A percentile compares a stretch with the other conserved stretches of the same genome.
Conservation (phyloP, 2,329 filamentous ascomycete species). For the Hirsutella thompsonii region DNA sequence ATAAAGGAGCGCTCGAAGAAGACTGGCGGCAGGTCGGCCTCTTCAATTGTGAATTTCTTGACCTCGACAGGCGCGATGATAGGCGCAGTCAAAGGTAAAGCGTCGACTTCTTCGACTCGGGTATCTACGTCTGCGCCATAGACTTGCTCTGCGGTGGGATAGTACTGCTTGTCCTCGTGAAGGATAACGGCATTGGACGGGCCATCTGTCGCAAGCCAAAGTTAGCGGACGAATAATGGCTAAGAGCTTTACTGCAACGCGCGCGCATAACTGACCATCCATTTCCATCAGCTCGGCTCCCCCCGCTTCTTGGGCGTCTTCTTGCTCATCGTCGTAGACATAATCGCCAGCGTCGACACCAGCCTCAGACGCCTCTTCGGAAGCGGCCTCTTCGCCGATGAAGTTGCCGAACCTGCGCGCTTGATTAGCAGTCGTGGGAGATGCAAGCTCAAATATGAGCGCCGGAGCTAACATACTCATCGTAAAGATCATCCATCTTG, state of each 20-base stretch:
- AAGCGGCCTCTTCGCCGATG: slow-evolving; percentile 80
- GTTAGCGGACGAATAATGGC: too few relatives aligned
- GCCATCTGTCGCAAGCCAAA: slow-evolving; percentile 38
- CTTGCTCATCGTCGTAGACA: slow-evolving; percentile 66
- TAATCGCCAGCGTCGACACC: slow-evolving; percentile 64
- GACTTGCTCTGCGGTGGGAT: slow-evolving; percentile 91
- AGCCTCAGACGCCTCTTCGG: slow-evolving; percentile 73
- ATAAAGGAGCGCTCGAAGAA: slow-evolving; percentile 84
- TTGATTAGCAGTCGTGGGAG: not conserved
- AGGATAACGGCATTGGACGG: slow-evolving; percentile 95
- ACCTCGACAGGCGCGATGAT: slow-evolving; percentile 88
- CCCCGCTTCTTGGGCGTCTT: slow-evolving; percentile 50
- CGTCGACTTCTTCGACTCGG: slow-evolving; percentile 92
- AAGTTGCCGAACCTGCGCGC: slow-evolving; percentile 80
- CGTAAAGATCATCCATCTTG: slow-evolving; percentile 88
- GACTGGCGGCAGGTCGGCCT: slow-evolving; percentile 79
- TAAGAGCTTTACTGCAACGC: not conserved
- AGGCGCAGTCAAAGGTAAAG: slow-evolving; percentile 80
- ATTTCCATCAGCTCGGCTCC: slow-evolving; percentile 90
- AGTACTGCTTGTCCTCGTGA: slow-evolving; percentile 99
- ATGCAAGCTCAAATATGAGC: too few relatives aligned
- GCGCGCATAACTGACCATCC: slow-evolving; percentile 44
- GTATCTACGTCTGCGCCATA: slow-evolving; percentile 94
- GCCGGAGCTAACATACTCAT: slow-evolving; percentile 51
- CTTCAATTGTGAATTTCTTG: slow-evolving; percentile 93